Base-by-base conservation (phyloP, 2,329 filamentous ascomycete genomes). In the Penicillium rolfsii region DNA sequence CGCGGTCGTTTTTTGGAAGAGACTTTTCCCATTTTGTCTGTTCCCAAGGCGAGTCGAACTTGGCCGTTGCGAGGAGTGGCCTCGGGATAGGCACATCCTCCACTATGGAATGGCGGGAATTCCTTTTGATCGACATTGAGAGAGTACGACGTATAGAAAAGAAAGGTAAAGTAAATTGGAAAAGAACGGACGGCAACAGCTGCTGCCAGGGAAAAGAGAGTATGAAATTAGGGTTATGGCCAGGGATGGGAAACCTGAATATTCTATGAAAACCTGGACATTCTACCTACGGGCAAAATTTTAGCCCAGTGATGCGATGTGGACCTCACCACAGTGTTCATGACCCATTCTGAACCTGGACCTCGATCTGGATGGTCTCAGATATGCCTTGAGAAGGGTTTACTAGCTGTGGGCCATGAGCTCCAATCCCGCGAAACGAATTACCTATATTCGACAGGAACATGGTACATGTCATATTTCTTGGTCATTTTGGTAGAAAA, bases 61-160 rank as follows among this genome's bases (percentile, higher is more conserved):
- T 67, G 36, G 65, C 65, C 8, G 65, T 64, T 7, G 63, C 45
- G 7, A 67, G 54, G 16, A 67, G 64, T 16, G 59, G 59, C 33
- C 61, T 67, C 14, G 65, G 65, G 28, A 67, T 59, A 43, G 58
- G 55, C 19, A 67, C 61, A 36, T 67, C 65, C 57, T 67, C 65
- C 57, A 67, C 63, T 45, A 63, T 60, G 40, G 63, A 65, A 33
- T 49, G 57, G 45, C 55, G 57, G 28, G 40, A 28, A 19, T 59
- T 59, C 16, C 48, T 43, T 5, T 50, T 48, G 14, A 52, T 36
- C 24, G 58, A 28, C 58, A 60, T 60, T 58, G 43, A 58, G 50
- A 33, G n/a, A 30, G 35, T 60, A 53, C 46, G 57, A 35, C 33
- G 76, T 12, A 61, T 55, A 52, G 19, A 50, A 56, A 33, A 19